Conservation (phyloP, 2,329 filamentous ascomycete genomes). For the Aspergillus cejpii region DNA sequence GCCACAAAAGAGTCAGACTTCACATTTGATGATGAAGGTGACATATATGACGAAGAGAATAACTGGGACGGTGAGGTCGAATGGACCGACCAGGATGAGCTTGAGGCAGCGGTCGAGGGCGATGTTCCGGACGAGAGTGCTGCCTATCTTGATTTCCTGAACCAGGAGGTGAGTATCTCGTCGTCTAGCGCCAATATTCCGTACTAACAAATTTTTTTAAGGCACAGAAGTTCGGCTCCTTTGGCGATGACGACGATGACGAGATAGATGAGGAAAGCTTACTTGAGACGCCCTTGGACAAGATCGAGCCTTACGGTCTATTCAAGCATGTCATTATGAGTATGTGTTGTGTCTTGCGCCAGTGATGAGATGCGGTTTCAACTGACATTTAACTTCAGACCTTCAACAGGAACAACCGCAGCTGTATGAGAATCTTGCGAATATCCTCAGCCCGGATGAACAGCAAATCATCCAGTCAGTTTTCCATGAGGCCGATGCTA, state of each 20-base stretch:
- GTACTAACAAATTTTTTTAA: constrained; percentile 30
- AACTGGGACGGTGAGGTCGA: constrained; percentile 73
- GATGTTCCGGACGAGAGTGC: constrained; percentile 85
- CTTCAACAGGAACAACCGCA: constrained; percentile 87
- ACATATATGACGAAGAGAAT: constrained; percentile 72
- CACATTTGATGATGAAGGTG: constrained; percentile 65
- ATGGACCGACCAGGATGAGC: constrained; percentile 57
- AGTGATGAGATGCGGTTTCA: constrained; percentile 15
- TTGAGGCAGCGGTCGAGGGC: constrained; percentile 52
- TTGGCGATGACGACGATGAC: constrained; percentile 73
- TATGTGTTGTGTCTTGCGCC: constrained; percentile 46
- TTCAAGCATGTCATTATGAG: constrained; percentile 78
- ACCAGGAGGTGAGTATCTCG: constrained; percentile 62
- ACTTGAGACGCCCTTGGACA: constrained; percentile 89
- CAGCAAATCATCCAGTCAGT: constrained; percentile 73
- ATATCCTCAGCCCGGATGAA: constrained; percentile 71
- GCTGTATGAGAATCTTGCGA: constrained; percentile 73
- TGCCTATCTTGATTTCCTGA: constrained; percentile 91
- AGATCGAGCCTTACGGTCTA: constrained; percentile 85
- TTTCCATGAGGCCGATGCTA: constrained; percentile 61
- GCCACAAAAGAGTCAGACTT: constrained; percentile 83
- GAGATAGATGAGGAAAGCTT: constrained; percentile 88
- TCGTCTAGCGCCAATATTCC: background rate
- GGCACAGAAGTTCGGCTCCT: constrained; percentile 75
- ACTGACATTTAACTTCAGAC: constrained; percentile 46